phyloP scores from a whole-genome alignment of 2,329 filamentous ascomycete species.

The Dendrostoma leiphaemia region DNA sequence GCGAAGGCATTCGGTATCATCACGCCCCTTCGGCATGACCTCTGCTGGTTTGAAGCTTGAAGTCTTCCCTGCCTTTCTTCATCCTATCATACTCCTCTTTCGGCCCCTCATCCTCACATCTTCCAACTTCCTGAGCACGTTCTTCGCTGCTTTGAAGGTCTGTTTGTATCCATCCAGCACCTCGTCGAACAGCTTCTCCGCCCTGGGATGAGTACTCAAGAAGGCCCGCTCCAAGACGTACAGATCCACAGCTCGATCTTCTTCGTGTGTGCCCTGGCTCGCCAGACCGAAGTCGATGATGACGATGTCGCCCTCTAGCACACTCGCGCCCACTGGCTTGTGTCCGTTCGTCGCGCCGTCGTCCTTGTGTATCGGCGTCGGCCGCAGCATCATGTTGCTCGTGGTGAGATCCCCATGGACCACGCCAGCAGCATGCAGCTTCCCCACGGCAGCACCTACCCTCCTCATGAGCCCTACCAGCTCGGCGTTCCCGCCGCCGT shows the following conservation, averaged over 20 bases:
- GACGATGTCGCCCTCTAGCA: conserved; percentile 71
- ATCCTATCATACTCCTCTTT: conserved; percentile 97
- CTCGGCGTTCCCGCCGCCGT: conserved; percentile 42
- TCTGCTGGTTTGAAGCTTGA: background rate
- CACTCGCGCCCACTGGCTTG: conserved; percentile 22
- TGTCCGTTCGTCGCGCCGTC: conserved; percentile 20
- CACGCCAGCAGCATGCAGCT: conserved; percentile 78
- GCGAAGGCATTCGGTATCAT: background rate
- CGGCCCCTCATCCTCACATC: conserved; percentile 91
- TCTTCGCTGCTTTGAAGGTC: conserved; percentile 70
- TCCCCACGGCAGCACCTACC: conserved; percentile 70
- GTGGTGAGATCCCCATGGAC: conserved; percentile 96
- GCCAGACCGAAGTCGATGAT: conserved; percentile 95
- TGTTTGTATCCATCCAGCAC: conserved; percentile 72
- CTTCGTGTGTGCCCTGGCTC: conserved; percentile 75
- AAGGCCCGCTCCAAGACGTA: conserved; percentile 96
- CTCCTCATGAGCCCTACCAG: conserved; percentile 64
- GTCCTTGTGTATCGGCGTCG: conserved; percentile 25
- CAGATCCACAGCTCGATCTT: conserved; percentile 92
- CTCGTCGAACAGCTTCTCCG: conserved; percentile 72
- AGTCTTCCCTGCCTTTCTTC: conserved; percentile 23
- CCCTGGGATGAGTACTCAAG: conserved; percentile 87
- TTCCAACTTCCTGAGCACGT: conserved; percentile 78
- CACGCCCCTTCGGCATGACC: background rate
- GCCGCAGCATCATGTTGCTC: conserved; percentile 87